Conservation (phyloP, 1,284 basidiomycete genomes). For the Tylopilus sp. region DNA sequence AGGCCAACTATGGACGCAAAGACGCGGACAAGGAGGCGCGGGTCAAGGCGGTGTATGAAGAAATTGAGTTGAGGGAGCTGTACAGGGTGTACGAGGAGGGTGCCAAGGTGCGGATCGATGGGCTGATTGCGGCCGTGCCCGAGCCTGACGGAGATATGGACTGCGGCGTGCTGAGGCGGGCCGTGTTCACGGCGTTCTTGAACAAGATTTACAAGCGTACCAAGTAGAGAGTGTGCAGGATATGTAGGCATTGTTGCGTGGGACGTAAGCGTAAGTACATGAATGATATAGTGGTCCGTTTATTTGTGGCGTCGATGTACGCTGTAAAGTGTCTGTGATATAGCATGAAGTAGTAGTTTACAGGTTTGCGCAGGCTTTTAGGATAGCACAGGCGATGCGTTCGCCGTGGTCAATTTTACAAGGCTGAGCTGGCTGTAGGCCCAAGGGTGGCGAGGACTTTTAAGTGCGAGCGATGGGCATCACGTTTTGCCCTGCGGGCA, state of each 20-base stretch:
- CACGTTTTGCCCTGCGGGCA: conserved; percentile 14
- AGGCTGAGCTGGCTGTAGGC: neutral
- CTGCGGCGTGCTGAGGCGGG: conserved; percentile 50
- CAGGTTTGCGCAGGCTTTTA: too few relatives aligned
- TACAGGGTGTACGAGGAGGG: conserved; percentile 70
- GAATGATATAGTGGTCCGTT: neutral
- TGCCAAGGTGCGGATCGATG: conserved; percentile 55
- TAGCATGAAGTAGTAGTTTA: neutral
- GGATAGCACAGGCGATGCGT: too few relatives aligned
- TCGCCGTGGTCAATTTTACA: too few relatives aligned
- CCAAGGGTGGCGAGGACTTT: conserved; percentile 11
- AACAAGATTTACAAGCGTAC: conserved; percentile 17
- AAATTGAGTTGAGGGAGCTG: conserved; percentile 55
- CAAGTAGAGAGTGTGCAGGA: conserved; percentile 1
- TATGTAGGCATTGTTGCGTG: too few relatives aligned
- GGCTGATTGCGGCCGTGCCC: conserved; percentile 56
- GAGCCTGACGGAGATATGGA: conserved; percentile 36
- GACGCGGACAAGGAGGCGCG: conserved; percentile 49
- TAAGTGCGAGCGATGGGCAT: conserved; percentile 9
- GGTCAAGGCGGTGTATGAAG: conserved; percentile 69
- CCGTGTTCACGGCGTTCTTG: conserved; percentile 31
- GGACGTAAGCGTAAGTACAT: neutral
- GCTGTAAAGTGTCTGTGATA: neutral
- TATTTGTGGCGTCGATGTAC: neutral
- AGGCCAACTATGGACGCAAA: conserved; percentile 90